Base-by-base conservation (phyloP, 805 yeast species). In the Candida lessepsii region DNA sequence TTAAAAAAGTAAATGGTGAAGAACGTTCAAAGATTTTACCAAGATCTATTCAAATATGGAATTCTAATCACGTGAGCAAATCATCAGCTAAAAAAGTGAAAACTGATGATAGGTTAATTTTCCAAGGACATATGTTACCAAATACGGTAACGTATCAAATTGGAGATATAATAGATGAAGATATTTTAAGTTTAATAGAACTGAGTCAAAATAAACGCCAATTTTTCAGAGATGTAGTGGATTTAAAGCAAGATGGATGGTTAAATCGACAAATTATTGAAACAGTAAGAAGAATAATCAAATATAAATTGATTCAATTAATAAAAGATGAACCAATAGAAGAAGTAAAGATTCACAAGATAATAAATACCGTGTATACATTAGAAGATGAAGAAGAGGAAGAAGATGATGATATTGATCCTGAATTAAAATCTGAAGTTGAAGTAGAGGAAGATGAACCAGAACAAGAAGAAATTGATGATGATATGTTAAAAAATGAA, bases 161-260 rank as follows among this genome's bases (percentile, higher is more conserved):
- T 7, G 90, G 89, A 20, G 90, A 91, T 54, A 67, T 93, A 4
- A 58, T 73, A 5, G 95, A 87, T 53, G 76, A 79, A 8, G 82
- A 81, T 47, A 67, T 90, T 8, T 51, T 52, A 9, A 54, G 57
- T 3, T 50, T 82, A 10, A 52, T 86, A 4, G 57, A 60, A 7
- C 50, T 50, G 9, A 54, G 60, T 13, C 52, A 48, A 46, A 55
- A 9, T 60, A 71, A 13, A 61, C 55, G 52, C 2, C 58, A 59
- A 9, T 73, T 78, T 16, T 51, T 53, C 29, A 37, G 61, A 29
- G 58, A 56, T 10, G 14, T 25, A 11, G 45, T 59, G 14, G 81
- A 79, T 44, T 76, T 75, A 42, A 39, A 39, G 16, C 75, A 75
- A 35, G 84, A 82, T 40, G 98, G 98, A 1, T 91, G 98, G 98